Percentiles rank a stretch among this genome's conserved stretches.
Conservation (phyloP, 345 rosid genomes). For the Aegle marmelos region DNA sequence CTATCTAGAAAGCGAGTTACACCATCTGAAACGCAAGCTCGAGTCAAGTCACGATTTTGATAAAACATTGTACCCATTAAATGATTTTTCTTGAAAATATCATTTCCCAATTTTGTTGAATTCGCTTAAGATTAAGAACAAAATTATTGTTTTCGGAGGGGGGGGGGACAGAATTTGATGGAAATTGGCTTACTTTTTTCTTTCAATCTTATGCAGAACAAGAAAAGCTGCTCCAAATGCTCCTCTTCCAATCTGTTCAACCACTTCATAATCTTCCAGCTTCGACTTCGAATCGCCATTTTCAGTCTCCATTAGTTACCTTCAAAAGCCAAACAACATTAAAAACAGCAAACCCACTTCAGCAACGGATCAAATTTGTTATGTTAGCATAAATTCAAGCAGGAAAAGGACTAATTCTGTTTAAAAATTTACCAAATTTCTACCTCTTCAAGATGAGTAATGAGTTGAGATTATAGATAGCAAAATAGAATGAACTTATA, state of each 20-base stretch:
- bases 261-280: conserved; percentile 71
- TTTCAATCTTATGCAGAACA: conserved; percentile 68
- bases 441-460: neutral
- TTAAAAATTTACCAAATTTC: neutral
- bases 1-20: neutral
- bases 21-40: neutral
- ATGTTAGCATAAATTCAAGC: conserved; percentile 1
- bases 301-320: conserved; percentile 52
- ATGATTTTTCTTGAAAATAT: neutral
- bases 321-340: conserved; percentile 11
- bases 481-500: conserved; percentile 7
- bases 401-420: neutral
- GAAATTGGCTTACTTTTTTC: conserved; percentile 49
- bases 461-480: neutral
- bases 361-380: conserved; percentile 6
- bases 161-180: neutral
- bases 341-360: conserved; percentile 2
- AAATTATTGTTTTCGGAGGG: neutral
- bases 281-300: conserved; percentile 51
- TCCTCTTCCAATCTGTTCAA: conserved; percentile 87
- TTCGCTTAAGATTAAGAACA: neutral
- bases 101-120: neutral
- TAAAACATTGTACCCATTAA: neutral
- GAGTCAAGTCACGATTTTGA: neutral
- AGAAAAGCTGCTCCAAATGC: conserved; percentile 86